Evolutionary conservation across 176 grass and related monocot species (phyloP).

Genomic region (Panicum miliaceum): DNA sequence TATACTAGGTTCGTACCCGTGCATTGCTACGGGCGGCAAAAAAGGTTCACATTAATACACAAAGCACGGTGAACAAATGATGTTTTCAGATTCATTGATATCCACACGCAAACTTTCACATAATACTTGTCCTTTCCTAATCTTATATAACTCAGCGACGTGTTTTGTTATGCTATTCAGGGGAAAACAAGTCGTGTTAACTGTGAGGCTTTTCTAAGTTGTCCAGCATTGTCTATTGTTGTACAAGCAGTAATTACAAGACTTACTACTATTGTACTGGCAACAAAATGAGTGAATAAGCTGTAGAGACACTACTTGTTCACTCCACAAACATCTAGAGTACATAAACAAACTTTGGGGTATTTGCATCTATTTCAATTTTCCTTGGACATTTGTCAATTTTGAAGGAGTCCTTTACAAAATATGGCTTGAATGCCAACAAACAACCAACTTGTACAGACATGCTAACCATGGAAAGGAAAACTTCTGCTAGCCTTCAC

Average conservation of each 20-base stretch:
- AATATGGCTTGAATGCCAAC: constrained; percentile 33
- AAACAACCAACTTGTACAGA: constrained; percentile 43
- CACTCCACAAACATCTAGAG: constrained; percentile 7
- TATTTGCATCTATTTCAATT: constrained; percentile 5
- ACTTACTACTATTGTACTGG: neutral
- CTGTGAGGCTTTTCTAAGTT: constrained; percentile 20
- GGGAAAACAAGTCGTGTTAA: neutral
- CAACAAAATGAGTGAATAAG: neutral
- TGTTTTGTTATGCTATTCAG: no score
- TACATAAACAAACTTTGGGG: constrained; percentile 19
- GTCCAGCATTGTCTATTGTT: neutral
- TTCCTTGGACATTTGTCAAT: constrained; percentile 14
- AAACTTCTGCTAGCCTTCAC: constrained; percentile 51
- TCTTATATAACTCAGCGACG: no score
- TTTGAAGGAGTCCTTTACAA: constrained; percentile 37
- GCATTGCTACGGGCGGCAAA: no score
- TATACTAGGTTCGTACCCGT: no score
- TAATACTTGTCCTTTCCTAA: no score
- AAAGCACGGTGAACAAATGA: no score
- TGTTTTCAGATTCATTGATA: no score
- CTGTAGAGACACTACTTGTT: neutral
- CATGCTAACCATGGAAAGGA: constrained; percentile 48
- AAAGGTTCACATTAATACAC: no score
- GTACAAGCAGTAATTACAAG: neutral
- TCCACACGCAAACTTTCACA: no score